Conservation (phyloP, 176 grass and related monocot species). For the Oropetium thomaeum region DNA sequence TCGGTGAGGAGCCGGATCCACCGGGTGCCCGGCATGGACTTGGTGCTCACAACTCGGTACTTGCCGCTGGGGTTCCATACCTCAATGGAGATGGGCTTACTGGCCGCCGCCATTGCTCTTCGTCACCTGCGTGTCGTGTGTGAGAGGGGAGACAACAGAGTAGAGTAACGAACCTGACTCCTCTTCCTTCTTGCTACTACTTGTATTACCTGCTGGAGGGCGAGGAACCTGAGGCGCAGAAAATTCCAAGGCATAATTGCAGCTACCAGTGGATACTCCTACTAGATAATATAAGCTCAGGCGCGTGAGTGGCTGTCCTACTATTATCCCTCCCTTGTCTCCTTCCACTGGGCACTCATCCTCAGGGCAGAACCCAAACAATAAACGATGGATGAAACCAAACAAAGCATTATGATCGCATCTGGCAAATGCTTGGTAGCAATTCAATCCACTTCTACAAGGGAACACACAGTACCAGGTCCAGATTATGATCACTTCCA, state of each 20-base stretch:
- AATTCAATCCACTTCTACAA: background rate
- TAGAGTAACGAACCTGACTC: too few relatives aligned
- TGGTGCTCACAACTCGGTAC: slow-evolving; percentile 89
- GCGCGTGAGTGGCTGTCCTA: background rate
- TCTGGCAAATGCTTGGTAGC: background rate
- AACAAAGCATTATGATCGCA: too few relatives aligned
- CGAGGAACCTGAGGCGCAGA: background rate
- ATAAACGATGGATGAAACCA: too few relatives aligned
- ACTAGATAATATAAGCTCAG: background rate
- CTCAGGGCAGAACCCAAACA: too few relatives aligned
- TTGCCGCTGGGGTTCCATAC: slow-evolving; percentile 92
- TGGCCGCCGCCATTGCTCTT: slow-evolving; percentile 43
- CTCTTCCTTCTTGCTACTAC: too few relatives aligned
- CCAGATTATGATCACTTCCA: background rate
- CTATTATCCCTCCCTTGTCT: background rate
- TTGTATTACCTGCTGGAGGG: background rate
- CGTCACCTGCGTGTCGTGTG: too few relatives aligned
- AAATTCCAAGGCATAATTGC: too few relatives aligned
- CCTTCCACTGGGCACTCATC: background rate
- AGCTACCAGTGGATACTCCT: background rate
- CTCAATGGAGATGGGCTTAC: slow-evolving; percentile 76
- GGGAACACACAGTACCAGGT: background rate
- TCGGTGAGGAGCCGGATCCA: slow-evolving; percentile 94
- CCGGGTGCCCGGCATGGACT: slow-evolving; percentile 86
- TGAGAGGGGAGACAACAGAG: background rate